Conservation (phyloP, 805 yeast genomes). For the Ogataea degrootiae region DNA sequence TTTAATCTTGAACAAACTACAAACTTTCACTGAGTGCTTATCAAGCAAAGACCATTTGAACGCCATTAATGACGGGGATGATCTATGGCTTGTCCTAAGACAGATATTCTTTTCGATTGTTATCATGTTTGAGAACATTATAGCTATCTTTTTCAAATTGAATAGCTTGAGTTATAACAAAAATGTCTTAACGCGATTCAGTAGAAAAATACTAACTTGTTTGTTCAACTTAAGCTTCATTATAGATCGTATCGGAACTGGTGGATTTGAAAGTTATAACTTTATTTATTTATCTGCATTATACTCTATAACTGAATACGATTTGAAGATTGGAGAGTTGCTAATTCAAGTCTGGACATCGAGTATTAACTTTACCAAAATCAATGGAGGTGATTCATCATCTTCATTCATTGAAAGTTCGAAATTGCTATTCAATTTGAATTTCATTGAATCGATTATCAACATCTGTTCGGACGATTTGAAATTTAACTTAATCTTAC, state of each 20-base stretch:
- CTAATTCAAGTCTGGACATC: constrained; percentile 29
- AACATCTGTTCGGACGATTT: constrained; percentile 31
- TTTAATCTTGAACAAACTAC: constrained; percentile 22
- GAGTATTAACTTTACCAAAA: constrained; percentile 19
- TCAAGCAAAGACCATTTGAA: constrained; percentile 12
- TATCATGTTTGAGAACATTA: constrained; percentile 46
- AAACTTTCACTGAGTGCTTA: constrained; percentile 26
- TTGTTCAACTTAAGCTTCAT: constrained; percentile 44
- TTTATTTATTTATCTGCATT: constrained; percentile 49
- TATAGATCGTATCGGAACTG: constrained; percentile 51
- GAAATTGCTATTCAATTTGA: constrained; percentile 42
- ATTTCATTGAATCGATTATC: constrained; percentile 42
- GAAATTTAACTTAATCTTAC: constrained; percentile 22
- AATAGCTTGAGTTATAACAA: constrained; percentile 14
- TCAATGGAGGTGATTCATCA: constrained; percentile 12
- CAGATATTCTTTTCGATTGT: constrained; percentile 42
- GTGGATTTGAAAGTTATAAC: constrained; percentile 61
- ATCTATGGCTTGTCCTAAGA: constrained; percentile 23
- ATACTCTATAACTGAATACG: constrained; percentile 35
- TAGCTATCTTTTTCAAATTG: constrained; percentile 33
- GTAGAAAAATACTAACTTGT: constrained; percentile 33
- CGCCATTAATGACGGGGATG: constrained; percentile 5
- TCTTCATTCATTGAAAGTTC: constrained; percentile 29
- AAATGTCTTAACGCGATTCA: constrained; percentile 14
- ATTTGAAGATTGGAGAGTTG: constrained; percentile 22